Conservation (phyloP, 768 basidiomycete species). For the Trametes cinnabarina region DNA sequence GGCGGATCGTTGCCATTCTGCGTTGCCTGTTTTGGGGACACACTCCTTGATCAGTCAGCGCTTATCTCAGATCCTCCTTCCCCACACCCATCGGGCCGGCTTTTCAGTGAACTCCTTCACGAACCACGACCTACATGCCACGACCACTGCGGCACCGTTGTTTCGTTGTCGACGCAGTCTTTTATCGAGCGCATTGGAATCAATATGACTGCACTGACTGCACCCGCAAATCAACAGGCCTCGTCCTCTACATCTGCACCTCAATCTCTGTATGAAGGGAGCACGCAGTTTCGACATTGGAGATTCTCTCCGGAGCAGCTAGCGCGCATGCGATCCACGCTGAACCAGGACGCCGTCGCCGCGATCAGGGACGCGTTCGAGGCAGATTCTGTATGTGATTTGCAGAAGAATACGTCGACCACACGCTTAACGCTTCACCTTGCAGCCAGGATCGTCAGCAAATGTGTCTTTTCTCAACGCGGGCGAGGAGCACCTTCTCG, state of each 20-base stretch:
- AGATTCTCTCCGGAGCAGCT: constrained; percentile 76
- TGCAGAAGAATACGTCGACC: too few species aligned
- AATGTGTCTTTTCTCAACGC: constrained; percentile 73
- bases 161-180: not conserved
- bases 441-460: constrained; percentile 68
- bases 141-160: constrained; percentile 1
- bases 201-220: constrained; percentile 2
- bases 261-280: constrained; percentile 64
- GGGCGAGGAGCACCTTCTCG: constrained; percentile 83
- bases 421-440: not conserved
- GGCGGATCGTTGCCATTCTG: not conserved
- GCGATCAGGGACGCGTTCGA: constrained; percentile 79
- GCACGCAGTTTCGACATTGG: constrained; percentile 87
- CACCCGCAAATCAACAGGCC: not conserved
- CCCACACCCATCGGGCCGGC: not conserved
- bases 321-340: constrained; percentile 50
- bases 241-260: constrained; percentile 1
- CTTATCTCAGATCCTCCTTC: constrained; percentile 4
- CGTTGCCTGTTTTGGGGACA: not conserved
- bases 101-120: not conserved
- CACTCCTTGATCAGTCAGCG: constrained; percentile 1
- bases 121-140: not conserved
- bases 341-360: constrained; percentile 76
- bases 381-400: constrained; percentile 61
- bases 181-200: too few species aligned